Evolutionary conservation across 2,329 filamentous ascomycete species (phyloP).

Genomic region (Fusarium agapanthi): DNA sequence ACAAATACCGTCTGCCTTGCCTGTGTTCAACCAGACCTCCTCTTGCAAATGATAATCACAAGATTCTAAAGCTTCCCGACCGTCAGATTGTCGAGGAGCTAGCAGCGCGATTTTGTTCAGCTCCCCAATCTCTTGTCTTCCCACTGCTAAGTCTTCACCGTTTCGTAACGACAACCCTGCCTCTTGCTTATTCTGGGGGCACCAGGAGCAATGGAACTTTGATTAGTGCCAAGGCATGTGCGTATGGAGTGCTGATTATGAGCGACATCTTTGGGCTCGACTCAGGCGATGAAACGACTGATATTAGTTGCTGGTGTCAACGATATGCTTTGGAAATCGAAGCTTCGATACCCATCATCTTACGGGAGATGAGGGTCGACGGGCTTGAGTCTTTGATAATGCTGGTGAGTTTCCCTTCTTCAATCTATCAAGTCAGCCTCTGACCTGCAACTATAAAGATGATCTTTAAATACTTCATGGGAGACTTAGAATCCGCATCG

Average conservation of each 20-base stretch:
- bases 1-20: not conserved
- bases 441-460: accelerated
- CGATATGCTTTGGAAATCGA: not conserved
- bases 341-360: accelerated
- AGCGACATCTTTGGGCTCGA: not conserved
- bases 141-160: not conserved
- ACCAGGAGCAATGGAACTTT: too few species aligned
- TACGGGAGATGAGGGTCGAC: not conserved
- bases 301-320: not conserved
- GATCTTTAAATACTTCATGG: not conserved
- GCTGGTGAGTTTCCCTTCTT: not conserved
- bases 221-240: too few species aligned
- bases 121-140: not conserved
- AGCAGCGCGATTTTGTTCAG: not conserved
- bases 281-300: not conserved
- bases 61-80: not conserved
- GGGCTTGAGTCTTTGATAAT: not conserved
- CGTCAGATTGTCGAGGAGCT: not conserved
- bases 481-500: not conserved
- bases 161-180: not conserved
- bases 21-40: accelerated
- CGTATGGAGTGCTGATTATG: not conserved
- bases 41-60: not conserved
- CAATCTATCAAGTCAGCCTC: accelerated
- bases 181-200: not conserved